These are phyloP conservation scores for Chamaecyparis obtusa DNA, from an alignment of 75 land plant species.

Conservation along the genomic window DNA sequence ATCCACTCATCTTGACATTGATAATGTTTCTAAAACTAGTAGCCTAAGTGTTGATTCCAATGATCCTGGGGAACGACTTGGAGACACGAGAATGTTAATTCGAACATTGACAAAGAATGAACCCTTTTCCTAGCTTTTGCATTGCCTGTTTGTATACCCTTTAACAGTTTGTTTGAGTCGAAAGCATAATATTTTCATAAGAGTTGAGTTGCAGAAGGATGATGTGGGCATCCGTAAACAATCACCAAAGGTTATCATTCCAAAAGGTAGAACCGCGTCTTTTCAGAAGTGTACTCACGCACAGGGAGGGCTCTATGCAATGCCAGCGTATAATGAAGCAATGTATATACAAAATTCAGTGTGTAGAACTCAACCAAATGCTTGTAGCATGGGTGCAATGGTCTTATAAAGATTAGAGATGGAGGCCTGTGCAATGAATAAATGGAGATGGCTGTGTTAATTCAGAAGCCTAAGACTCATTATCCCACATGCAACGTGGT, in stretches of 20 bases:
- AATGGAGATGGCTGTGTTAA: too few species aligned
- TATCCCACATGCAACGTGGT: too few species aligned
- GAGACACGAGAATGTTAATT: constrained; percentile 36
- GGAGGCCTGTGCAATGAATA: too few species aligned
- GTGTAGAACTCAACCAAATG: too few species aligned
- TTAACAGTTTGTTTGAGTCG: constrained; percentile 75
- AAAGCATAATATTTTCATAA: constrained; percentile 85
- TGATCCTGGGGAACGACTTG: constrained; percentile 33
- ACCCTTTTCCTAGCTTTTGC: constrained; percentile 88
- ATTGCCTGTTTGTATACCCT: constrained; percentile 90
- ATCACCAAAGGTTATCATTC: constrained; percentile 76
- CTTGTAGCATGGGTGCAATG: too few species aligned
- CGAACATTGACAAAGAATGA: constrained; percentile 73
- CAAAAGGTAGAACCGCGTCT: constrained; percentile 49
- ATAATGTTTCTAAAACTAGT: constrained; percentile 61
- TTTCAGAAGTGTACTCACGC: constrained; percentile 84
- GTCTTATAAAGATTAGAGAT: too few species aligned
- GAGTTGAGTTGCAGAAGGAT: constrained; percentile 85
- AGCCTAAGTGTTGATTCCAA: constrained; percentile 60
- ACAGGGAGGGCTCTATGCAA: too few species aligned
- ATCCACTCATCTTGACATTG: constrained; percentile 41
- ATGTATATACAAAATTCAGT: too few species aligned
- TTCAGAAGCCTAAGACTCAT: too few species aligned
- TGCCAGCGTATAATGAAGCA: too few species aligned
- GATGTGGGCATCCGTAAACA: constrained; percentile 74